Conservation (phyloP, 106 monocot genomes). For the Gastrodia elata region DNA sequence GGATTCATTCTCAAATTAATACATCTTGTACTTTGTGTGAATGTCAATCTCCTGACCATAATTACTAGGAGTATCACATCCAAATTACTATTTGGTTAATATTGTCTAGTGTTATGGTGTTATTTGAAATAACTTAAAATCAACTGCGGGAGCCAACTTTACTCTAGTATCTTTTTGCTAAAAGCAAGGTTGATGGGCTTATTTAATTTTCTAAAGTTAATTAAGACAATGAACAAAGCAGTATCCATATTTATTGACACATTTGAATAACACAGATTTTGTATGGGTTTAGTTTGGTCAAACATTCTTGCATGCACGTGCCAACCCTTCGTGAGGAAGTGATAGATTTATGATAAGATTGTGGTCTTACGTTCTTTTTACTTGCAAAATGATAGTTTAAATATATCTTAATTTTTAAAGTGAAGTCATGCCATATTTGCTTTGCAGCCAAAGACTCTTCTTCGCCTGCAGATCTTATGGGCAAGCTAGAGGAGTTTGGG, state of each 20-base stretch:
- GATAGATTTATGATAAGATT: not conserved
- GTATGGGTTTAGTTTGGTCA: too few relatives aligned
- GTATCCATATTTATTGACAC: not conserved
- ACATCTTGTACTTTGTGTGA: not conserved
- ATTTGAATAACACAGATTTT: not conserved
- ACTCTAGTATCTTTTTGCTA: not conserved
- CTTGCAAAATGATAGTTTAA: not conserved
- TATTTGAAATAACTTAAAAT: not conserved
- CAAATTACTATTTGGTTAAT: not conserved
- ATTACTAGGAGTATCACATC: not conserved
- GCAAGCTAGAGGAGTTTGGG: constrained; percentile 43
- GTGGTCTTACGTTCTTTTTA: not conserved
- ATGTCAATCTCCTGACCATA: not conserved
- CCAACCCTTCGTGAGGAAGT: not conserved
- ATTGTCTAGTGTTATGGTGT: not conserved
- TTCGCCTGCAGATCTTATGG: constrained; percentile 41
- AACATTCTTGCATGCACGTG: not conserved
- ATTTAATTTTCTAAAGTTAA: not conserved
- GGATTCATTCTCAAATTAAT: not conserved
- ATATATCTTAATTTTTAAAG: not conserved
- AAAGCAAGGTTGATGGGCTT: not conserved
- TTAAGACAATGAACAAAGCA: not conserved
- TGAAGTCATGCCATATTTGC: not conserved
- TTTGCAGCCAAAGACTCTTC: constrained; percentile 64
- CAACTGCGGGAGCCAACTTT: not conserved